Base-by-base conservation (phyloP, 2,329 filamentous ascomycete genomes). In the Drechslerella dactyloides region DNA sequence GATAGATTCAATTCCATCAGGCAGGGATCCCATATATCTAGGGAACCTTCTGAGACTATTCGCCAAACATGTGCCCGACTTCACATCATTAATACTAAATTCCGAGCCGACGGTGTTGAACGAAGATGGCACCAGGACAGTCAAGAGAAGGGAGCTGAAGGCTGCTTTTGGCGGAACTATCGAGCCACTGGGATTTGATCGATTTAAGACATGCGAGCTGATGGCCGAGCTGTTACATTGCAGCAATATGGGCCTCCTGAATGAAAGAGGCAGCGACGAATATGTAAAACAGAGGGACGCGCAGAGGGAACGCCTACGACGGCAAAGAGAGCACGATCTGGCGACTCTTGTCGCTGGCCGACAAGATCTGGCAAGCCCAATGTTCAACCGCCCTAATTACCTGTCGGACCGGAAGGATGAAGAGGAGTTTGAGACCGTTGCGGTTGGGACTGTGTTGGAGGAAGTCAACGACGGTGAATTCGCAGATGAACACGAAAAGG, bases 191-290 rank as follows among this genome's bases (percentile, higher is more conserved):
- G 94, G 94, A 1, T 99, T 99, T 78, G 94, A 99, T 80, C 86
- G 94, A 19, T 99, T 99, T 83, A 99, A 99, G 83, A 97, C 94
- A 0, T 99, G 94, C 80, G 94, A 99, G 80, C 84, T 99, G 69
- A 97, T 99, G 94, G 94, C 94, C 0, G 94, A 99, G 80, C 83
- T 99, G 50, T 82, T 99, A 42, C 94, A 99, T 80, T 99, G 94
- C 81, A 97, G 93, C 79, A 99, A 99, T 79, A 99, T 99, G 94
- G 93, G 90, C 4, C 83, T 99, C 37, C 82, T 99, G 75, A 99
- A 99, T 78, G 93, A 97, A 78, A 83, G 87, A 8, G 94, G 93
- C 33, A 93, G 92, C 10, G 93, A 99, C 78, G 88, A 91, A 74
- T 87, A 96, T 74, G 91, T 97, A 69, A 87, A 85, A 72, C 84